These are phyloP conservation scores for Cyclotella sp. DNA, from an alignment of 108 stramenopile species.

Conservation along the genomic window DNA sequence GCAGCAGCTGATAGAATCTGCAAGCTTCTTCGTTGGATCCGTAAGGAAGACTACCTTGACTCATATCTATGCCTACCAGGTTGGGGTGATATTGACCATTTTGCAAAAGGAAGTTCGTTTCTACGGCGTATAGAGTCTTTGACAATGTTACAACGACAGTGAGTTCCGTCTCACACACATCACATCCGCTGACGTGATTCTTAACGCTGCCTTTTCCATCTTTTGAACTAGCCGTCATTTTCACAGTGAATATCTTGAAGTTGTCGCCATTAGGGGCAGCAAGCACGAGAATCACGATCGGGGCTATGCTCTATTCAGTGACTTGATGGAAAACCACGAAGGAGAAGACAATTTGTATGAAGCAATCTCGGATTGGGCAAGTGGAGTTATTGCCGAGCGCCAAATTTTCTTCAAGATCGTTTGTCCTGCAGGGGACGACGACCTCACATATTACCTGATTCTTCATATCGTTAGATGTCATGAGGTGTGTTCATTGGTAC, in stretches of 20 bases:
- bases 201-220: background rate
- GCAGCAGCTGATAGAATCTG: conserved; percentile 64
- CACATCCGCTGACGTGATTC: background rate
- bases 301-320: conserved; percentile 50
- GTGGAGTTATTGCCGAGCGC: conserved; percentile 55
- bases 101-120: conserved; percentile 59
- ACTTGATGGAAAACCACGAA: conserved; percentile 57
- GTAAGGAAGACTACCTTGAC: conserved; percentile 72
- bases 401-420: conserved; percentile 59
- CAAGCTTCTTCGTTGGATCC: conserved; percentile 63
- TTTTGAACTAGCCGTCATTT: conserved; percentile 56
- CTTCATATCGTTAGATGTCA: conserved; percentile 47
- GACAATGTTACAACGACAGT: conserved; percentile 53
- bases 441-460: conserved; percentile 66
- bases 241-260: conserved; percentile 71
- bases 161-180: background rate
- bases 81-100: conserved; percentile 60
- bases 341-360: conserved; percentile 67
- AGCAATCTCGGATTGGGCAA: conserved; percentile 65
- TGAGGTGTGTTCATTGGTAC: conserved; percentile 5
- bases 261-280: conserved; percentile 52
- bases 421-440: conserved; percentile 28
- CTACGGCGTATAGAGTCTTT: conserved; percentile 60
- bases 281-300: conserved; percentile 45
- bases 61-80: conserved; percentile 67